Evolutionary conservation across 2,329 filamentous ascomycete species (phyloP).

Genomic region (Penicillium expansum): DNA sequence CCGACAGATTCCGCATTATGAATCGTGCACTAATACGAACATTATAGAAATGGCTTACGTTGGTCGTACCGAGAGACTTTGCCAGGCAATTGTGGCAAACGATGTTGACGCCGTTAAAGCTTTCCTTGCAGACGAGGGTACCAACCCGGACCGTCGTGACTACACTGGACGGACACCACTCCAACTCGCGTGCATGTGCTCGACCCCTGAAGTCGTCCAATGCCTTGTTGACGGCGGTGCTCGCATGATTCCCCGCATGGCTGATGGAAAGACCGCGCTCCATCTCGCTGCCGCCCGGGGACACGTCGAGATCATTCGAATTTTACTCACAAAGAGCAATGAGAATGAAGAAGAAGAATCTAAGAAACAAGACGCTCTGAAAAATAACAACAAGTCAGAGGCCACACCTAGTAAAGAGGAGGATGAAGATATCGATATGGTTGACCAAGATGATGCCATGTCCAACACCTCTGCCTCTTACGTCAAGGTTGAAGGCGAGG

Average conservation of each 20-base stretch:
- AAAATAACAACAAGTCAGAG: conserved; percentile 3
- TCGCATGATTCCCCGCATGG: conserved; percentile 69
- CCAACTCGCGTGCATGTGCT: conserved; percentile 69
- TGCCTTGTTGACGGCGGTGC: conserved; percentile 69
- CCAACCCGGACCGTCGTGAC: conserved; percentile 71
- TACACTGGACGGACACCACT: conserved; percentile 76
- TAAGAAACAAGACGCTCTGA: conserved; percentile 26
- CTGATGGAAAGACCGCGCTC: conserved; percentile 77
- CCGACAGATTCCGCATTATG: no score
- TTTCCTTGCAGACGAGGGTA: conserved; percentile 66
- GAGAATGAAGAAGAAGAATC: conserved; percentile 59
- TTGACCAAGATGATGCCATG: conserved; percentile 47
- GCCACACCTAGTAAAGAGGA: conserved; percentile 6
- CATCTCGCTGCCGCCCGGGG: conserved; percentile 75
- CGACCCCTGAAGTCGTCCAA: conserved; percentile 67
- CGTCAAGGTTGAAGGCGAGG: conserved; percentile 58
- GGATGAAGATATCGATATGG: conserved; percentile 29
- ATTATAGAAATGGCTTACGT: conserved; percentile 75
- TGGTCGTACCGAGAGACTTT: conserved; percentile 72
- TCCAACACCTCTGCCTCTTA: conserved; percentile 66
- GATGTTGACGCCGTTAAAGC: conserved; percentile 68
- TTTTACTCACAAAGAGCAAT: conserved; percentile 68
- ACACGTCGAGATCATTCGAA: conserved; percentile 64
- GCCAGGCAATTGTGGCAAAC: conserved; percentile 74
- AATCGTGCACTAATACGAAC: background rate